A percentile compares a stretch with the other conserved stretches of the same genome.
Evolutionary conservation across 306 rosid genomes (phyloP).

Genomic region (Lathyrus aphaca): DNA sequence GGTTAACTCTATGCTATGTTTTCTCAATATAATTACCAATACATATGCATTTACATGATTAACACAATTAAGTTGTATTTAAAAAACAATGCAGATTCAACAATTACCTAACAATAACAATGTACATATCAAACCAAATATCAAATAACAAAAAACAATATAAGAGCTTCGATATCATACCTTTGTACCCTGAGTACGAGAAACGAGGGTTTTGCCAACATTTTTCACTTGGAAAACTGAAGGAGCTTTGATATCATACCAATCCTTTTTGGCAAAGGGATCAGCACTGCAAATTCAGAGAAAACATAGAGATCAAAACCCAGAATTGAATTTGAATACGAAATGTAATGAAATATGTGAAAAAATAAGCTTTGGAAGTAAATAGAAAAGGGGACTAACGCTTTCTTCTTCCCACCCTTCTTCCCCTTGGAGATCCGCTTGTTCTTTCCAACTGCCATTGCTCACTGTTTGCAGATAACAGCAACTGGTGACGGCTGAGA

Average conservation of each 20-base stretch:
- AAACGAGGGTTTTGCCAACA: slow-evolving; percentile 88
- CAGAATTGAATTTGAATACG: not conserved
- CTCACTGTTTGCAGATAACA: slow-evolving; percentile 32
- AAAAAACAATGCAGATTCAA: not conserved
- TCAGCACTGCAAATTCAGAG: slow-evolving; percentile 56
- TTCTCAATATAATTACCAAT: too few species aligned
- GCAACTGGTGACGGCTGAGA: slow-evolving; percentile 24
- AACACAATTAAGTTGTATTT: not conserved
- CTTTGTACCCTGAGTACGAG: slow-evolving; percentile 98
- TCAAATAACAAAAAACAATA: not conserved
- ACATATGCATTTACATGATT: not conserved
- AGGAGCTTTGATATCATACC: slow-evolving; percentile 94
- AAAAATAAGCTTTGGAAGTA: not conserved
- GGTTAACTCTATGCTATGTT: too few species aligned
- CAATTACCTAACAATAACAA: not conserved
- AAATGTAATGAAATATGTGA: not conserved
- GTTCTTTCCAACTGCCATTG: slow-evolving; percentile 91
- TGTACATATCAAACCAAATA: not conserved
- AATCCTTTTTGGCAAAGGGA: slow-evolving; percentile 96
- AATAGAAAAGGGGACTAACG: slow-evolving; percentile 50
- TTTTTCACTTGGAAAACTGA: slow-evolving; percentile 63
- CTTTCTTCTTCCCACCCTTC: slow-evolving; percentile 99
- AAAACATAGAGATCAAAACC: not conserved
- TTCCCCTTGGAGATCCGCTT: slow-evolving; percentile 94
- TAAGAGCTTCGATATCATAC: slow-evolving; percentile 23